A percentile compares a stretch with the other conserved stretches of the same genome.
Conservation (phyloP, 495 filamentous ascomycete species). For the Neurospora pannonica region DNA sequence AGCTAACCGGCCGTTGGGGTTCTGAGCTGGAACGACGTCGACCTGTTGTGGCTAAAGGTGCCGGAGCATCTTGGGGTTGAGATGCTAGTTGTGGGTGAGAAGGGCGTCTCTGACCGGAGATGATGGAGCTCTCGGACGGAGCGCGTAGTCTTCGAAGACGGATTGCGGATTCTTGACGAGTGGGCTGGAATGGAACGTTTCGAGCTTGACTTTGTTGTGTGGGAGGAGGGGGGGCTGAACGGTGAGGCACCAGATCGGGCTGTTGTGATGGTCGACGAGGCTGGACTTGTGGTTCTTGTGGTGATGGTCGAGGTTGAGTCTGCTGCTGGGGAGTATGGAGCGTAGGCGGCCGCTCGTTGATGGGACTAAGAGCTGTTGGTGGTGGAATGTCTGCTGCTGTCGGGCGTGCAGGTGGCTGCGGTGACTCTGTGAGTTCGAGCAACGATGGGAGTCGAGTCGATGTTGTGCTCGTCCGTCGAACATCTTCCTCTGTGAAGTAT, state of each 20-base stretch:
- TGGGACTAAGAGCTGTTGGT: background rate
- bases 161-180: conserved; percentile 9
- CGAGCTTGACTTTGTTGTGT: background rate
- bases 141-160: conserved; percentile 9
- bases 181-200: background rate
- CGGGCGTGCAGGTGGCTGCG: background rate
- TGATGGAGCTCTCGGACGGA: background rate
- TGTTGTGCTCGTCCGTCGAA: background rate
- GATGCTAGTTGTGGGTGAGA: background rate
- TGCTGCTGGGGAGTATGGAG: background rate
- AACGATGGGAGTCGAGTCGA: background rate
- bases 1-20: conserved; percentile 4
- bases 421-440: background rate
- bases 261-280: background rate
- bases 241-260: background rate
- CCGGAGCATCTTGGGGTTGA: background rate
- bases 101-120: background rate
- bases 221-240: background rate
- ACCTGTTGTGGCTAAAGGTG: background rate
- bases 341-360: background rate
- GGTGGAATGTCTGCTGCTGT: background rate
- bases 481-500: background rate
- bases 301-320: background rate
- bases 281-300: background rate
- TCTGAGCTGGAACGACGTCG: conserved; percentile 12